phyloP scores from a whole-genome alignment of 805 yeast species.

The Wickerhamomyces hampshirensis region DNA sequence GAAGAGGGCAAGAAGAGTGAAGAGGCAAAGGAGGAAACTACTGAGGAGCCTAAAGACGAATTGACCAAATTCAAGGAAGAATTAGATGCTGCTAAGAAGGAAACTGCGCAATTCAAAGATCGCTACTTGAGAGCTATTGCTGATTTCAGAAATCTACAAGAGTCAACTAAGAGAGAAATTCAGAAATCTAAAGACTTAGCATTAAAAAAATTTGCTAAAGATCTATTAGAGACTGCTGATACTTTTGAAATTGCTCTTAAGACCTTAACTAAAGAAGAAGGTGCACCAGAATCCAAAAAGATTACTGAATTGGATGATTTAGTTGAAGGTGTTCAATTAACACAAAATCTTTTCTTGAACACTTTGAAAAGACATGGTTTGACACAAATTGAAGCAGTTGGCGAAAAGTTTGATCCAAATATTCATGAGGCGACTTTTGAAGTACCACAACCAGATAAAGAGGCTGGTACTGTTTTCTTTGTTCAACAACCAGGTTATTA shows the following conservation, averaged over 20 bases:
- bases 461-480: slow-evolving; percentile 49
- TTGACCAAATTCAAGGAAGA: slow-evolving; percentile 15
- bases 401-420: slow-evolving; percentile 47
- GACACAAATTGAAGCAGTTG: slow-evolving; percentile 44
- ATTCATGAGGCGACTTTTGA: slow-evolving; percentile 51
- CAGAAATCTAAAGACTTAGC: slow-evolving; percentile 26
- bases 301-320: slow-evolving; percentile 41
- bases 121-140: slow-evolving; percentile 24
- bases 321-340: slow-evolving; percentile 48
- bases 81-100: slow-evolving; percentile 21
- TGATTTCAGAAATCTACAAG: slow-evolving; percentile 27
- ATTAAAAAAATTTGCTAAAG: slow-evolving; percentile 26
- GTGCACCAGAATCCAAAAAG: slow-evolving; percentile 21
- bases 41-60: slow-evolving; percentile 21
- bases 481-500: slow-evolving; percentile 50
- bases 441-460: slow-evolving; percentile 49
- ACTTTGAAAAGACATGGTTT: slow-evolving; percentile 46
- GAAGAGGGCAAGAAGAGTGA: slow-evolving; percentile 24
- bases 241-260: slow-evolving; percentile 27
- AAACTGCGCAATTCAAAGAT: slow-evolving; percentile 24
- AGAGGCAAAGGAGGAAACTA: slow-evolving; percentile 4
- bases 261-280: slow-evolving; percentile 22
- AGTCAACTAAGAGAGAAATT: slow-evolving; percentile 26
- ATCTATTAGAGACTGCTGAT: slow-evolving; percentile 25
- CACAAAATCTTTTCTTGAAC: slow-evolving; percentile 43